Percentiles rank a stretch among this genome's conserved stretches.
Conservation (phyloP, 208 protist species). For the Wallacemonas sp. region DNA sequence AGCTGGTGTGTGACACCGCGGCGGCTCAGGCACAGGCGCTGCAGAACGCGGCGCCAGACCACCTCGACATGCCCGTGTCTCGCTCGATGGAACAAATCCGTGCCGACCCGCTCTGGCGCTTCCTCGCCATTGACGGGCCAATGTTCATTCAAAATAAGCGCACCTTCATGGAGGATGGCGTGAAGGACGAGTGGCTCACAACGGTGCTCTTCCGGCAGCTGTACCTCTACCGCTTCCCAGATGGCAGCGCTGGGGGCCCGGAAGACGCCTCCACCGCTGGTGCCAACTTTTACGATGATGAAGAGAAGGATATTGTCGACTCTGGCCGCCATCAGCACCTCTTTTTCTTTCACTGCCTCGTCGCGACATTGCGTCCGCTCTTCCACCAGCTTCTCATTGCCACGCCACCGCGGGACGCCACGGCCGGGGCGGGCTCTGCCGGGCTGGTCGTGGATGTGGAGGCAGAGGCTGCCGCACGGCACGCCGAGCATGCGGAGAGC, state of each 20-base stretch:
- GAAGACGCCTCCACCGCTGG: background rate
- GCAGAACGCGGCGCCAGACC: background rate
- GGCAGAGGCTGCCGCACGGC: background rate
- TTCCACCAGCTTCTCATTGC: background rate
- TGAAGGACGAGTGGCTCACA: background rate
- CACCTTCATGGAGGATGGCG: background rate
- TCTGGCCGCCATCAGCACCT: background rate
- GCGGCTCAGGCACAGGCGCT: background rate
- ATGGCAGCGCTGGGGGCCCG: background rate
- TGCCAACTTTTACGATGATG: background rate
- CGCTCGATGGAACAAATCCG: background rate
- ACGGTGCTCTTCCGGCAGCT: slow-evolving; percentile 2
- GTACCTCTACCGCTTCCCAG: slow-evolving; percentile 2
- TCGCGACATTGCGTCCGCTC: background rate
- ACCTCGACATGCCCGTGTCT: background rate
- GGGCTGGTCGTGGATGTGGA: background rate
- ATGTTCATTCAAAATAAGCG: background rate
- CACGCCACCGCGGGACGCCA: background rate
- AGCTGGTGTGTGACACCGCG: background rate
- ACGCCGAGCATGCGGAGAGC: background rate
- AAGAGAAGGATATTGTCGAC: slow-evolving; percentile 4
- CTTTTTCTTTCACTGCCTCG: slow-evolving; percentile 1
- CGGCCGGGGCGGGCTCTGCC: background rate
- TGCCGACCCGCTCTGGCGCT: background rate
- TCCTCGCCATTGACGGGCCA: background rate